Evolutionary conservation across 129 eudicot species (phyloP).

Genomic region (Tagetes erecta): DNA sequence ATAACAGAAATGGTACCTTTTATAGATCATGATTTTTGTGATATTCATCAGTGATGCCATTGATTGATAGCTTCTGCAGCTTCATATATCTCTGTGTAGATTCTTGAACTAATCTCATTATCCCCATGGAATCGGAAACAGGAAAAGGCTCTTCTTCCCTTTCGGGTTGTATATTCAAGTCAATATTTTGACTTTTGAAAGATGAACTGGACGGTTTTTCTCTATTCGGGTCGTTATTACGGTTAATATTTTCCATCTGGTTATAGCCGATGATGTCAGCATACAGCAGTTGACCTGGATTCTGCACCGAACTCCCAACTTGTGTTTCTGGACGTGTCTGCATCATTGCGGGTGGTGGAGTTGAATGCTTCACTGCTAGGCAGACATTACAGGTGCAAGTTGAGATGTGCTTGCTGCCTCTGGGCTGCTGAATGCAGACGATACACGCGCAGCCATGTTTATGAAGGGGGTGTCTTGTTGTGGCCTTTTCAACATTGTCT

Average conservation of each 20-base stretch:
- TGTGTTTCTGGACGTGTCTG: conserved; percentile 44
- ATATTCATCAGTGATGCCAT: conserved; percentile 28
- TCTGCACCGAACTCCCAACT: conserved; percentile 28
- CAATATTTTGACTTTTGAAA: conserved; percentile 58
- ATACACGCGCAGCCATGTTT: conserved; percentile 71
- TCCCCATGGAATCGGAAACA: conserved; percentile 43
- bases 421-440: conserved; percentile 66
- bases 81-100: conserved; percentile 36
- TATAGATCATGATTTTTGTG: conserved; percentile 13
- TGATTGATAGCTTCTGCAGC: conserved; percentile 34
- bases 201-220: conserved; percentile 36
- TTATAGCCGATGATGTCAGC: conserved; percentile 22
- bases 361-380: conserved; percentile 44
- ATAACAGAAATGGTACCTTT: conserved; percentile 13
- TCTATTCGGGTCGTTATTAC: conserved; percentile 24
- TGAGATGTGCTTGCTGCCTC: conserved; percentile 55
- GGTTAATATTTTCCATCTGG: conserved; percentile 12
- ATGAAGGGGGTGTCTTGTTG: conserved; percentile 65
- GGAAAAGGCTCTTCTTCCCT: conserved; percentile 65
- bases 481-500: conserved; percentile 46
- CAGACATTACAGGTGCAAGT: conserved; percentile 60
- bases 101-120: conserved; percentile 35
- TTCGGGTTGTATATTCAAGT: conserved; percentile 73
- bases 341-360: conserved; percentile 38
- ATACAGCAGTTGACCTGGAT: conserved; percentile 33